Conservation (phyloP, 805 yeast genomes). For the Kluyveromyces siamensis region DNA sequence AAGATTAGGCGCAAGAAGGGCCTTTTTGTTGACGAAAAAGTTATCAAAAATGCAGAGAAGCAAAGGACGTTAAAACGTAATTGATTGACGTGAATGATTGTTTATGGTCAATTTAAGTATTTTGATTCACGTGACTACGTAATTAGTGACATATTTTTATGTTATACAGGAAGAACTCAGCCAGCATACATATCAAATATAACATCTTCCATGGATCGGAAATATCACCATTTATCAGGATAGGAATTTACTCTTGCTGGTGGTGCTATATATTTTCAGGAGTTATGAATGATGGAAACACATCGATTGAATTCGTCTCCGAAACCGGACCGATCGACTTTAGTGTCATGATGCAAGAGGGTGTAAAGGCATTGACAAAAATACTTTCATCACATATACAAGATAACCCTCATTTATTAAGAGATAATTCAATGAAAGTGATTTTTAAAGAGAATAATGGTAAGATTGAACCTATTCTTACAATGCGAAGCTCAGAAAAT, state of each 20-base stretch:
- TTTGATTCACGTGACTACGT: not conserved
- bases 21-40: constrained; percentile 78
- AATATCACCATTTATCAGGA: not conserved
- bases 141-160: not conserved
- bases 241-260: not conserved
- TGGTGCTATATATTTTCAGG: not conserved
- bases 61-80: constrained; percentile 81
- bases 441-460: constrained; percentile 12
- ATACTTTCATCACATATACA: constrained; percentile 22
- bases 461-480: constrained; percentile 1
- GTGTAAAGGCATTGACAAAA: constrained; percentile 26
- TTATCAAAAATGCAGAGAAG: constrained; percentile 86
- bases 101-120: not conserved
- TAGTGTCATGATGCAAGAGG: constrained; percentile 28
- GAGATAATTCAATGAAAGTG: constrained; percentile 17
- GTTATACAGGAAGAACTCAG: no score
- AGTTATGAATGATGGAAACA: constrained; percentile 3
- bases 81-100: constrained; percentile 15
- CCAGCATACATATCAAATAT: not conserved
- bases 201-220: constrained; percentile 1
- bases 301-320: constrained; percentile 18
- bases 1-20: constrained; percentile 80
- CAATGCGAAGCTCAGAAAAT: not conserved
- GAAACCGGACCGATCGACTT: constrained; percentile 24
- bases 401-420: constrained; percentile 15